Conservation (phyloP, 768 basidiomycete species). For the Rhizopogon sp. region DNA sequence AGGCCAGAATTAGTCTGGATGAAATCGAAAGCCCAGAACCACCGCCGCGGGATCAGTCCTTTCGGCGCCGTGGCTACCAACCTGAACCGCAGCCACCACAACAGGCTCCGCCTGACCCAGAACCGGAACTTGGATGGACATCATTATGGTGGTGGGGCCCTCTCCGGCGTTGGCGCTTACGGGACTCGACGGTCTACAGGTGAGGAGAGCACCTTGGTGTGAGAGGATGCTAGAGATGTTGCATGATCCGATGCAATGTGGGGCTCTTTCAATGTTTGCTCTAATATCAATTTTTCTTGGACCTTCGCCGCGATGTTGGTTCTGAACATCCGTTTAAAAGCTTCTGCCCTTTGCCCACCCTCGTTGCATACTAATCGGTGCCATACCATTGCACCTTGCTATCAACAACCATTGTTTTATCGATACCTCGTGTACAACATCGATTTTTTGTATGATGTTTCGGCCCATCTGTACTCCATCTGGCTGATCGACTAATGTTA, state of each 20-base stretch:
- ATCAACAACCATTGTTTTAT: neutral
- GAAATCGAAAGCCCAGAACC: slow-evolving; percentile 5
- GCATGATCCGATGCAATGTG: neutral
- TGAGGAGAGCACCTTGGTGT: slow-evolving; percentile 7
- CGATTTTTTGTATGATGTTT: neutral
- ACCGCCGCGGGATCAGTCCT: slow-evolving; percentile 10
- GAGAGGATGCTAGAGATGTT: neutral
- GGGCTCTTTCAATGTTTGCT: neutral
- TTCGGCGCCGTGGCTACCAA: slow-evolving; percentile 4
- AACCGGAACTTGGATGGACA: slow-evolving; percentile 10
- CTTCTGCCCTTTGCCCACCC: neutral
- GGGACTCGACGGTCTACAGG: slow-evolving; percentile 69
- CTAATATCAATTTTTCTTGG: neutral
- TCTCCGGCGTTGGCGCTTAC: slow-evolving; percentile 64
- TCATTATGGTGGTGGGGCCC: slow-evolving; percentile 85
- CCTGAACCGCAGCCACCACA: slow-evolving; percentile 1
- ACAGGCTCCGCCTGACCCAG: slow-evolving; percentile 3
- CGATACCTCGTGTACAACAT: neutral
- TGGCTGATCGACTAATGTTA: neutral
- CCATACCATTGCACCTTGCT: neutral
- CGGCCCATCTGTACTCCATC: neutral
- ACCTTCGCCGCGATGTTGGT: neutral
- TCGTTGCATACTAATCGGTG: neutral
- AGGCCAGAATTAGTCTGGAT: slow-evolving; percentile 6
- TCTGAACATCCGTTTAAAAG: neutral